These are phyloP conservation scores for Penicillium sp. DNA, from an alignment of 2,329 filamentous ascomycete species.

Conservation along the genomic window DNA sequence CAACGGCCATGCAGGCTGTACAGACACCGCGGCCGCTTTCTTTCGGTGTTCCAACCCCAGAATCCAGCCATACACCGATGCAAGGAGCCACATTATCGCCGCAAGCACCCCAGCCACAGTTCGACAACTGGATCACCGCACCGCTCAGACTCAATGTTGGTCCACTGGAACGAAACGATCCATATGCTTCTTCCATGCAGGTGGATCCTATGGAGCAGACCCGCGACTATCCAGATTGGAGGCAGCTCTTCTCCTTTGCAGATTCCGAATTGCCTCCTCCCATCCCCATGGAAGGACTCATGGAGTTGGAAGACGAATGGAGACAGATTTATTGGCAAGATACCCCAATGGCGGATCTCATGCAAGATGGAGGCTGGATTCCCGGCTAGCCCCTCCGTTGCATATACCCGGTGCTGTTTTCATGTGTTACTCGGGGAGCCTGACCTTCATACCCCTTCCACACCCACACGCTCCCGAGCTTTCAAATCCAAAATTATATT, in stretches of 20 bases:
- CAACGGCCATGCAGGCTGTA: conserved; percentile 17
- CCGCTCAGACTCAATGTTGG: conserved; percentile 27
- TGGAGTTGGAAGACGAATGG: conserved; percentile 46
- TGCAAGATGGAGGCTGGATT: conserved; percentile 43
- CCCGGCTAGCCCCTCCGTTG: conserved; percentile 21
- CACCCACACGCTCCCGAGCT: background rate
- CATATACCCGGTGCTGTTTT: background rate
- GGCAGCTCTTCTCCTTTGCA: conserved; percentile 42
- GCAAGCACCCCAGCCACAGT: conserved; percentile 23
- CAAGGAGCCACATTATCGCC: conserved; percentile 25
- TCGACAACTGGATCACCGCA: conserved; percentile 35
- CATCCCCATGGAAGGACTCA: conserved; percentile 38
- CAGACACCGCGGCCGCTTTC: conserved; percentile 23
- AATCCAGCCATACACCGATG: conserved; percentile 22
- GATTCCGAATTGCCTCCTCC: conserved; percentile 39
- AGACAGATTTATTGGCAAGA: conserved; percentile 47
- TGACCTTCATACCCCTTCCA: background rate
- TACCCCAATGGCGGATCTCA: conserved; percentile 42
- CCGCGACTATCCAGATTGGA: conserved; percentile 41
- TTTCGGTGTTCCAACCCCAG: conserved; percentile 32
- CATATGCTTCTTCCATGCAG: conserved; percentile 25
- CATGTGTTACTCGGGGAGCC: background rate
- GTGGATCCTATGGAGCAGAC: conserved; percentile 34
- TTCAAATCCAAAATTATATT: background rate
- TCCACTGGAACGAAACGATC: conserved; percentile 23